A percentile compares a stretch with the other conserved stretches of the same genome.
Conservation (phyloP, 495 filamentous ascomycete genomes). For the Rhizodiscina lignyota region DNA sequence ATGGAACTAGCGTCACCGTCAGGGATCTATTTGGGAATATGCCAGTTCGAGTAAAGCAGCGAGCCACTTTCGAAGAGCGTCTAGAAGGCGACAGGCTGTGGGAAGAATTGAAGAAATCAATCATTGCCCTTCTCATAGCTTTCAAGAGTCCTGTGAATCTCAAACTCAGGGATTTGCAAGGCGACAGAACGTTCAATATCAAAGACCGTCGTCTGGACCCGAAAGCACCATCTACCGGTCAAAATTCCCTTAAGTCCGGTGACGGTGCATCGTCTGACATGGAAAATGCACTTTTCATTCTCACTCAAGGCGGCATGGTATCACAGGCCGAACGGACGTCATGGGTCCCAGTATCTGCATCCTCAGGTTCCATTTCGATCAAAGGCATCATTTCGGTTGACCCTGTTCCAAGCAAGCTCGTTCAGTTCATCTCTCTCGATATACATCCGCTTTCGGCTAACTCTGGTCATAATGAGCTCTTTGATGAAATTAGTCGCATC, state of each 20-base stretch:
- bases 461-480: constrained; percentile 46
- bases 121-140: constrained; percentile 50
- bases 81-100: constrained; percentile 51
- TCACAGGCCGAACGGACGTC: constrained; percentile 28
- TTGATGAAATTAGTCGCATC: constrained; percentile 60
- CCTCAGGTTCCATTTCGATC: constrained; percentile 39
- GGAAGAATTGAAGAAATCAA: constrained; percentile 40
- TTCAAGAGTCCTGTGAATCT: constrained; percentile 27
- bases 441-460: constrained; percentile 27
- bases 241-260: too few species aligned
- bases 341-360: constrained; percentile 58
- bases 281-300: constrained; percentile 22
- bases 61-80: constrained; percentile 32
- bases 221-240: too few species aligned
- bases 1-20: constrained; percentile 68
- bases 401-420: constrained; percentile 50
- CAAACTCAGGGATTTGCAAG: constrained; percentile 20
- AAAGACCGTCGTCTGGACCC: background rate
- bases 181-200: constrained; percentile 3
- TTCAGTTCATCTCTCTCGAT: constrained; percentile 69
- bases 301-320: constrained; percentile 48
- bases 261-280: background rate
- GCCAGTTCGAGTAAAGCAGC: constrained; percentile 87
- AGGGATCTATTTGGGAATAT: constrained; percentile 87
- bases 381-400: constrained; percentile 51